Evolutionary conservation across 1,284 basidiomycete genomes (phyloP).

Genomic region (Xanthoconium separans): DNA sequence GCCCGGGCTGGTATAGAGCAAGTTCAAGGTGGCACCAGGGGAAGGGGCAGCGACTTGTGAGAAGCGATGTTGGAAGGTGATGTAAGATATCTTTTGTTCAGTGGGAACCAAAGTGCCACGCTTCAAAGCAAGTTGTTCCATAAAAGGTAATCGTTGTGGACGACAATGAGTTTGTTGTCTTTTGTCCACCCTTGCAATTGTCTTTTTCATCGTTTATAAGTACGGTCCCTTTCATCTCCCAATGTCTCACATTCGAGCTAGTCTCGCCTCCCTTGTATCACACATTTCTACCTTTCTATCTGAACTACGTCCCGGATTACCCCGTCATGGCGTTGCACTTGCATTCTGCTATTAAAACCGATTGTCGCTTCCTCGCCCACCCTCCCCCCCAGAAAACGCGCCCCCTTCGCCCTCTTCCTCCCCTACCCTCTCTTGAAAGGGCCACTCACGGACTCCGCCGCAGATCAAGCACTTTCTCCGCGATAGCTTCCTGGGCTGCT

Average conservation of each 20-base stretch:
- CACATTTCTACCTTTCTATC: too few species aligned
- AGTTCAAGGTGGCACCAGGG: slow-evolving; percentile 6
- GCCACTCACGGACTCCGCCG: slow-evolving; percentile 16
- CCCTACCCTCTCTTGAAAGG: slow-evolving; percentile 15
- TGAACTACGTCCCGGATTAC: too few species aligned
- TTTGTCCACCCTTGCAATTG: slow-evolving; percentile 20
- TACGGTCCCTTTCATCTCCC: background rate
- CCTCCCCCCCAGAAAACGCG: slow-evolving; percentile 40
- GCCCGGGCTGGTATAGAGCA: slow-evolving; percentile 9
- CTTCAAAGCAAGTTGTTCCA: too few species aligned
- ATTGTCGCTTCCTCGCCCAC: slow-evolving; percentile 42
- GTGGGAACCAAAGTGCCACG: too few species aligned
- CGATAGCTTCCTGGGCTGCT: slow-evolving; percentile 56
- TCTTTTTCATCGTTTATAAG: slow-evolving; percentile 24
- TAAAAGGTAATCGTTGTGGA: slow-evolving; percentile 29
- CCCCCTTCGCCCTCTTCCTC: slow-evolving; percentile 19
- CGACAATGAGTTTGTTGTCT: slow-evolving; percentile 28
- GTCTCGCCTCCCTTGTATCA: background rate
- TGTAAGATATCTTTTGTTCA: background rate
- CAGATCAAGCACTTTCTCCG: slow-evolving; percentile 38
- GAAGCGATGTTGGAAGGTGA: too few species aligned
- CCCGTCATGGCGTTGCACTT: slow-evolving; percentile 2
- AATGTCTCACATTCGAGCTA: background rate
- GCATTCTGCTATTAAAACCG: slow-evolving; percentile 14
- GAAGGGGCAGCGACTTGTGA: background rate